Conservation (phyloP, 169 alveolate species). For the Plasmodium coatneyi region DNA sequence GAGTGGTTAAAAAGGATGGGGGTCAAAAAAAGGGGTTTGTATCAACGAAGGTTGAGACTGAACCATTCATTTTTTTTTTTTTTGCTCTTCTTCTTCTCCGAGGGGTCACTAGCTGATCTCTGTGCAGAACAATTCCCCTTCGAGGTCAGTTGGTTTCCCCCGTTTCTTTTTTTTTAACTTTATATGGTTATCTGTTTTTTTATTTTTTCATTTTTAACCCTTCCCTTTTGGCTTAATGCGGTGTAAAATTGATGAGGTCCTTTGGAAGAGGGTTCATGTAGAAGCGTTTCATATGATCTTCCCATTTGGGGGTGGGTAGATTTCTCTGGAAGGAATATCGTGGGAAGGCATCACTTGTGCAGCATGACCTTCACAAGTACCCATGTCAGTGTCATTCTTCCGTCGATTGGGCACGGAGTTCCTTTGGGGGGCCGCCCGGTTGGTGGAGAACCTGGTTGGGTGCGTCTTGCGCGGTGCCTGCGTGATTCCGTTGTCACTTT, state of each 20-base stretch:
- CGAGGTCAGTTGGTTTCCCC: background rate
- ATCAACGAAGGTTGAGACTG: background rate
- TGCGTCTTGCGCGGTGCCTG: background rate
- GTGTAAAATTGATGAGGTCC: background rate
- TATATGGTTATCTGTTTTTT: background rate
- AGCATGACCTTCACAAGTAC: background rate
- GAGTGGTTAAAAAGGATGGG: background rate
- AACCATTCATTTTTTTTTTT: background rate
- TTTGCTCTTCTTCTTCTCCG: background rate
- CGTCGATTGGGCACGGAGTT: background rate
- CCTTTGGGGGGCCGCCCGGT: background rate
- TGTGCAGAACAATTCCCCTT: background rate
- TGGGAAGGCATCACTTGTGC: background rate
- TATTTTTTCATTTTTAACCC: background rate
- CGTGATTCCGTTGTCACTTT: background rate
- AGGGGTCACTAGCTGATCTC: background rate
- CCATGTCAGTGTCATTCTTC: background rate
- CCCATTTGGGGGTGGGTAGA: background rate
- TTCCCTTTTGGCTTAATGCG: background rate
- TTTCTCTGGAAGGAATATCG: background rate
- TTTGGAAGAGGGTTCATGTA: background rate
- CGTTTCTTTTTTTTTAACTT: background rate
- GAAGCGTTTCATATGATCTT: background rate
- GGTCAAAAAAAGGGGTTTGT: background rate
- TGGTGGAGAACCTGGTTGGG: background rate